phyloP scores from a whole-genome alignment of 2,329 filamentous ascomycete genomes.

The Cercospora sp. region DNA sequence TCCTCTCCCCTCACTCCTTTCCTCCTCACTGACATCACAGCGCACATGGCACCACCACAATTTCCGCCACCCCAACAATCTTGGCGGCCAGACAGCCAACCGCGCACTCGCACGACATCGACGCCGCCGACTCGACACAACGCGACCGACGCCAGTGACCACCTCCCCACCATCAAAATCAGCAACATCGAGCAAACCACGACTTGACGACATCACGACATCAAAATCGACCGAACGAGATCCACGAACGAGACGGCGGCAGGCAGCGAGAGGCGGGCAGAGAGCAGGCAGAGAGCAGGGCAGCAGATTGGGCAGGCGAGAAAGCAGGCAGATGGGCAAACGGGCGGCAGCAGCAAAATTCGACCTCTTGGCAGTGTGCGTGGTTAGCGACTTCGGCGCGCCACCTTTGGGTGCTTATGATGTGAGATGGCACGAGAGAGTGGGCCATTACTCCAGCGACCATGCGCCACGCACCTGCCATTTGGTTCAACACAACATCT shows the following conservation, averaged over 20 bases:
- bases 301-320: not conserved
- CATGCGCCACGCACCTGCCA: not conserved
- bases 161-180: not conserved
- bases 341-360: not conserved
- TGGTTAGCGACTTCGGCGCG: slow-evolving; percentile 9
- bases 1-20: not conserved
- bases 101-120: not conserved
- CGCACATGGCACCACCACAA: not conserved
- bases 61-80: not conserved
- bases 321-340: not conserved
- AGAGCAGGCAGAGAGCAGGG: not conserved
- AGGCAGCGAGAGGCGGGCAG: not conserved
- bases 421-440: slow-evolving; percentile 7
- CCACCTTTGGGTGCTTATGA: slow-evolving; percentile 8
- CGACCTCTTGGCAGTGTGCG: slow-evolving; percentile 4
- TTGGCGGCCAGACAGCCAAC: not conserved
- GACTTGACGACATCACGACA: not conserved
- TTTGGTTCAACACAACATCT: not conserved
- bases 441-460: slow-evolving; percentile 6
- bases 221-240: not conserved
- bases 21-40: slow-evolving; percentile 2
- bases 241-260: not conserved
- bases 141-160: not conserved
- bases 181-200: not conserved
- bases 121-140: not conserved